Evolutionary conservation across 306 rosid genomes (phyloP).

Genomic region (Alnus glutinosa): DNA sequence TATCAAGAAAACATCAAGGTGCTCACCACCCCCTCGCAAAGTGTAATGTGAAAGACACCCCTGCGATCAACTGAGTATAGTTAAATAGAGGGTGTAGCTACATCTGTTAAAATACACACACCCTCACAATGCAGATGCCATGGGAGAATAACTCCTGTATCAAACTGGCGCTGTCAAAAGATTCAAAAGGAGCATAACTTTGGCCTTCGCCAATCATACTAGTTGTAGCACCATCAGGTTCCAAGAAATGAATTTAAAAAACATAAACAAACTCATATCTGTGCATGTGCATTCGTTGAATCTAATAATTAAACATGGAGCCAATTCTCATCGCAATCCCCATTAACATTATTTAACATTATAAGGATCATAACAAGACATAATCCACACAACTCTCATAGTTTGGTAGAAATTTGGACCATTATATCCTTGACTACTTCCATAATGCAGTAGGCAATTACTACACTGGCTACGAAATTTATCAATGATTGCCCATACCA

Average conservation of each 20-base stretch:
- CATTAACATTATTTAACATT: background rate
- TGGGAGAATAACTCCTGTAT: background rate
- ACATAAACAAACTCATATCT: background rate
- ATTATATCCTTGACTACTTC: slow-evolving; percentile 12
- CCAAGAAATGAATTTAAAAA: background rate
- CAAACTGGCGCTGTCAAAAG: background rate
- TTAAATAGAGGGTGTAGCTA: background rate
- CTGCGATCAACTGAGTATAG: background rate
- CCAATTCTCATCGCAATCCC: background rate
- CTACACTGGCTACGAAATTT: background rate
- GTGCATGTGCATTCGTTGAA: background rate
- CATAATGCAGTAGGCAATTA: background rate
- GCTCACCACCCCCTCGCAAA: background rate
- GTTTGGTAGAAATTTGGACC: background rate
- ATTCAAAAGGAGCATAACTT: background rate
- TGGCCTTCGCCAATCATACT: background rate
- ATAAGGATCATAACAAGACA: background rate
- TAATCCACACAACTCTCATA: background rate
- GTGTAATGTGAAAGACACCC: background rate
- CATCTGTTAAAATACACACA: background rate
- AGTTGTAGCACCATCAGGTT: background rate
- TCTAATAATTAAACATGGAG: background rate
- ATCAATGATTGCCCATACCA: slow-evolving; percentile 11
- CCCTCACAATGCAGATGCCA: background rate
- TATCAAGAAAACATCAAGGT: background rate